Evolutionary conservation across 306 rosid genomes (phyloP), one percentile per base, ranked within the genome.

Genomic region (Alnus glutinosa): DNA sequence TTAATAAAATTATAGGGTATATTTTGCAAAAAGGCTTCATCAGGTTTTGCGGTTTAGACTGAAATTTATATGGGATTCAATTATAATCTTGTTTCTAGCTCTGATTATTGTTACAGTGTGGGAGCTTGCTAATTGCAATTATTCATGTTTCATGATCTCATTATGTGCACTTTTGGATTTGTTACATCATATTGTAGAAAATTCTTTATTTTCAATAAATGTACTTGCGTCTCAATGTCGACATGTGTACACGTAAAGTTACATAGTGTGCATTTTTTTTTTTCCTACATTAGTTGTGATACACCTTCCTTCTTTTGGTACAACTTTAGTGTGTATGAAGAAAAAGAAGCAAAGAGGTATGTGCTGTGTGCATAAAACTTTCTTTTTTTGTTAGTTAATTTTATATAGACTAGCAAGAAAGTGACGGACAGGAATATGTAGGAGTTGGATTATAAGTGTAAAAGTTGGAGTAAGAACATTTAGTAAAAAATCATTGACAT

Each of bases 11-110:
- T 74, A 28, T 5, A 42, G 46, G 46, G 61, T 12, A 42, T 14
- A 70, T 52, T 70, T n/a, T n/a, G 73, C 36, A 54, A 19, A 19
- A 51, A 13, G 44, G 18, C 71, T 69, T 52, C 66, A 19, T 75
- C 54, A 46, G 23, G 49, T 81, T 39, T 58, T 51, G 54, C 39
- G 54, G 63, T 13, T 39, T 81, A 64, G 78, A 13, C 69, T 70
- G 34, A 59, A 59, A 16, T 55, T 48, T 77, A n/a, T 51, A 36
- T 16, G 23, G 66, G 59, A 10, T 28, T 42, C 44, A 18, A 34
- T 62, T 42, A 0, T 3, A 47, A 30, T 28, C 28, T n/a, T 4
- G 1, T 7, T 61, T 62, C 10, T 3, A 16, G 15, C 30, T 15
- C 39, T 68, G 42, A 50, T 64, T 82, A 19, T 28, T 75, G 10